phyloP scores from a whole-genome alignment of 139 green algal species.

The Haematococcus sp. region DNA sequence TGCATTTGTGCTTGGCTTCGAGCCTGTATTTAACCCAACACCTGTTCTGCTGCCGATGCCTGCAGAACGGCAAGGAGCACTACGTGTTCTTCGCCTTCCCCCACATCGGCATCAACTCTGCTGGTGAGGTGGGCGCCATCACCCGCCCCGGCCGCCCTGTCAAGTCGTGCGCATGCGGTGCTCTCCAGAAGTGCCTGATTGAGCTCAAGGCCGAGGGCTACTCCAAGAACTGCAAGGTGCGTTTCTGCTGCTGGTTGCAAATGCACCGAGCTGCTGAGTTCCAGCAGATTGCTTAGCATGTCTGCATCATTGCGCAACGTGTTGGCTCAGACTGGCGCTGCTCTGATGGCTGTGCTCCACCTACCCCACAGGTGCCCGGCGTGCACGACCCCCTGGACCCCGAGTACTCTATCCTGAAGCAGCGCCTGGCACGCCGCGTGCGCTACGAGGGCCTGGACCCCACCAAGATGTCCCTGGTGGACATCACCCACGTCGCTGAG shows the following conservation, averaged over 20 bases:
- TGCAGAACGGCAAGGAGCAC: slow-evolving; percentile 52
- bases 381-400: slow-evolving; percentile 72
- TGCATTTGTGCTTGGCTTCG: neutral
- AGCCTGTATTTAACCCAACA: neutral
- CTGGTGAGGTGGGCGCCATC: slow-evolving; percentile 57
- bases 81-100: slow-evolving; percentile 87
- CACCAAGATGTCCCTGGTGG: slow-evolving; percentile 54
- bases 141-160: slow-evolving; percentile 52
- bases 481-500: slow-evolving; percentile 76
- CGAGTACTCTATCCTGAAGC: slow-evolving; percentile 83
- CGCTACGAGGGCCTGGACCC: slow-evolving; percentile 15
- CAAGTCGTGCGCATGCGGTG: slow-evolving; percentile 64
- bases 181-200: slow-evolving; percentile 43
- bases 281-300: neutral
- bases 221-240: neutral
- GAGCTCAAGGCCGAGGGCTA: slow-evolving; percentile 20
- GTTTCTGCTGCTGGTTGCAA: neutral
- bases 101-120: slow-evolving; percentile 72
- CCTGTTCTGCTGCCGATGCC: neutral
- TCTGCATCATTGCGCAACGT: neutral
- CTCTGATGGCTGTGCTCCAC: slow-evolving; percentile 30
- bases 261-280: neutral
- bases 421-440: slow-evolving; percentile 65
- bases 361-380: slow-evolving; percentile 51
- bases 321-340: neutral